Evolutionary conservation across 2,329 filamentous ascomycete species (phyloP).

Genomic region (Aspergillus luchuensis): DNA sequence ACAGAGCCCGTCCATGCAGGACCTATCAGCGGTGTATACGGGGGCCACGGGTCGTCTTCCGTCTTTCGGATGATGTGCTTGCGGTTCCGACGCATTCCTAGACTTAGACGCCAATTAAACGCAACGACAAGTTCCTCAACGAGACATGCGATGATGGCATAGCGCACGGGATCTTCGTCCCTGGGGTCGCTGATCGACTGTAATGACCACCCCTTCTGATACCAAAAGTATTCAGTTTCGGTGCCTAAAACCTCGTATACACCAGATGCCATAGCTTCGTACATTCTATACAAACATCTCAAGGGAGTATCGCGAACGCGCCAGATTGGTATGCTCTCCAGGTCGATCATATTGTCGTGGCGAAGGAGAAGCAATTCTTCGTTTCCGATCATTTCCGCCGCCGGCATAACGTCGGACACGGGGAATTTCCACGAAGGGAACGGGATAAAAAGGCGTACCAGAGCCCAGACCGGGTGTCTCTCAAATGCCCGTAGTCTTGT

Average conservation of each 20-base stretch:
- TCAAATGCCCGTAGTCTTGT: conserved; percentile 24
- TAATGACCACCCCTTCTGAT: conserved; percentile 1
- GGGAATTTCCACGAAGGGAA: conserved; percentile 29
- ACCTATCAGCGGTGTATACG: conserved; percentile 23
- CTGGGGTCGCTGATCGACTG: conserved; percentile 5
- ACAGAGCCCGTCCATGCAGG: conserved; percentile 26
- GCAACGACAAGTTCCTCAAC: conserved; percentile 12
- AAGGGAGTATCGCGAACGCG: conserved; percentile 9
- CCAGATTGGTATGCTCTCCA: conserved; percentile 12
- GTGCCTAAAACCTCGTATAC: conserved; percentile 3
- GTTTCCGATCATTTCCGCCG: conserved; percentile 18
- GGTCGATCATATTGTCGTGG: conserved; percentile 22
- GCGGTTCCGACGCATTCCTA: conserved; percentile 9
- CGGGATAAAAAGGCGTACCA: conserved; percentile 27
- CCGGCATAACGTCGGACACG: conserved; percentile 24
- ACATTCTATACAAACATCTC: conserved; percentile 10
- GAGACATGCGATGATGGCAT: conserved; percentile 11
- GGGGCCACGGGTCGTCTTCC: conserved; percentile 24
- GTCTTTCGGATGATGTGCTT: conserved; percentile 29
- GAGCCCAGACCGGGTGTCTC: conserved; percentile 21
- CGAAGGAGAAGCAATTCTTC: conserved; percentile 13
- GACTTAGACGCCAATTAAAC: conserved; percentile 7
- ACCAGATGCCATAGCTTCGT: conserved; percentile 3
- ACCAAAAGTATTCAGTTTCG: conserved; percentile 12
- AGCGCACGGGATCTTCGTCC: conserved; percentile 9